These are phyloP conservation scores for Backusella westeae DNA, from an alignment of 192 early-diverging fungal genomes.

Conservation along the genomic window DNA sequence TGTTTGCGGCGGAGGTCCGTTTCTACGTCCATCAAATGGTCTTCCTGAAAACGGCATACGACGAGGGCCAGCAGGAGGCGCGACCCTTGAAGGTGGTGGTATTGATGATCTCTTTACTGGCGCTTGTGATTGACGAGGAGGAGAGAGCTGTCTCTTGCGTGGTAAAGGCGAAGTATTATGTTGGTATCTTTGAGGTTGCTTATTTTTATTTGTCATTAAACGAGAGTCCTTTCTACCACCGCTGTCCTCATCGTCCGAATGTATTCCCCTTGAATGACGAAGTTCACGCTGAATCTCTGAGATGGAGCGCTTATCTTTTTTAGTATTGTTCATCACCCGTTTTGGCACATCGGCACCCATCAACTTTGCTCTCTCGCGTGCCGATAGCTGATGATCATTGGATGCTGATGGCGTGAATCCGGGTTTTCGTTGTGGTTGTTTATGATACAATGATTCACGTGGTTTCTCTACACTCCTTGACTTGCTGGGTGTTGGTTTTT, in stretches of 20 bases:
- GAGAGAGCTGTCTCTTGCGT: not conserved
- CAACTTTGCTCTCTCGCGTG: conserved; percentile 33
- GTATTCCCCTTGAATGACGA: conserved; percentile 7
- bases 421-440: not conserved
- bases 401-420: not conserved
- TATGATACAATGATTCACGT: conserved; percentile 13
- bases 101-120: not conserved
- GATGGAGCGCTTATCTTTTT: conserved; percentile 29
- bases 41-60: conserved; percentile 28
- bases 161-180: not conserved
- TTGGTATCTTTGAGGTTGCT: not conserved
- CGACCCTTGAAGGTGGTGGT: not conserved
- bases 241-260: not conserved
- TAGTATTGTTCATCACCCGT: conserved; percentile 9
- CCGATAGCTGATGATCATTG: not conserved
- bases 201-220: not conserved
- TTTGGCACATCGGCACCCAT: conserved; percentile 23
- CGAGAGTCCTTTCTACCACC: not conserved
- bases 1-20: not conserved
- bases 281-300: conserved; percentile 31
- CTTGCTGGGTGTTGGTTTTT: not conserved
- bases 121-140: not conserved
- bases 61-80: not conserved
- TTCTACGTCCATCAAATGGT: not conserved
- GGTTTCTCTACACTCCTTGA: not conserved